Evolutionary conservation across 2,329 filamentous ascomycete genomes (phyloP), one percentile per base, ranked within the genome.

Genomic region (Calycina herbarum): DNA sequence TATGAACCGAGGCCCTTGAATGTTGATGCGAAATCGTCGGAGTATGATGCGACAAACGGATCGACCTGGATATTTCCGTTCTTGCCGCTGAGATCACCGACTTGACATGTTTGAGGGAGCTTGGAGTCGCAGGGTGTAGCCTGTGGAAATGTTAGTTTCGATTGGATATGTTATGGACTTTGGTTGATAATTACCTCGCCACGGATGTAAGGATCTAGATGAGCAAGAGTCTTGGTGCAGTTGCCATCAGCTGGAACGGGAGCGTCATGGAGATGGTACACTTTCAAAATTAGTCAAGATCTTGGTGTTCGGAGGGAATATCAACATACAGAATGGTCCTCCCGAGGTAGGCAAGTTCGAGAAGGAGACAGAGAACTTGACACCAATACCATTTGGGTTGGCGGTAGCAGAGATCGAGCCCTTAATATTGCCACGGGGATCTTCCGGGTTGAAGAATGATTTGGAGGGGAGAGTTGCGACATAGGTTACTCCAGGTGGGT

Each of bases 51-150:
- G 33, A 75, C 74, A 73, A 83, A 88, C 13, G 82, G 79, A 68
- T 83, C 81, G 33, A 77, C 76, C 31, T 77, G 80, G 72, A 91
- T 84, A 67, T 82, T 82, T 68, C 90, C 90, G 73, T 89, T 81
- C 80, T 94, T 94, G 74, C 91, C 91, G 71, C 86, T 85, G 64
- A 93, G 81, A 76, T 94, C 91, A 69, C 92, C 91, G 11, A 91
- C 86, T 78, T 94, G 86, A 80, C 91, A 95, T 10, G 85, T 87
- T 67, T 84, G 77, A 7, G 88, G 88, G 6, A 79, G 74, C 10
- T 75, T 71, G 11, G 78, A 45, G 73, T 92, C 81, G 78, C 91
- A 94, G 5, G 83, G 72, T 4, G 87, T 80, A 1, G 77, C 78
- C 73, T 92, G 86, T 20, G 27, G 31, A 5, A 20, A 17, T 40